Conservation (phyloP, 495 filamentous ascomycete species). For the Clavariopsis aquatica region DNA sequence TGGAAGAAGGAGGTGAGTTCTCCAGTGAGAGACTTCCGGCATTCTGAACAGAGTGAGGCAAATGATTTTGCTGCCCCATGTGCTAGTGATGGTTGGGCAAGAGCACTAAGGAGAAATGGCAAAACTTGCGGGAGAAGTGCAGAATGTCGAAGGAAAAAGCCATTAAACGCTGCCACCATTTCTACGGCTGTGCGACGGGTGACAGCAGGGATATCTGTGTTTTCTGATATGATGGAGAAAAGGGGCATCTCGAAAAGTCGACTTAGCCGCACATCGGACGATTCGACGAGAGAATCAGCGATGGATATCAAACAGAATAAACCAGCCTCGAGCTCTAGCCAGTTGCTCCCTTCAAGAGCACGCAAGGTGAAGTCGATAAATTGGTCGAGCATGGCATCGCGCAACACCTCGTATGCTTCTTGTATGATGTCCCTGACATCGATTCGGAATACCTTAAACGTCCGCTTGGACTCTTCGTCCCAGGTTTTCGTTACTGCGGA, state of each 20-base stretch:
- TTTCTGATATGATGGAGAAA: slow-evolving; percentile 57
- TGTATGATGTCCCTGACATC: slow-evolving; percentile 82
- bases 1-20: slow-evolving; percentile 76
- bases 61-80: slow-evolving; percentile 79
- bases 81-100: slow-evolving; percentile 66
- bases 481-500: slow-evolving; percentile 48
- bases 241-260: slow-evolving; percentile 68
- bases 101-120: slow-evolving; percentile 76
- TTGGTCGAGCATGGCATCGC: slow-evolving; percentile 64
- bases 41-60: slow-evolving; percentile 74
- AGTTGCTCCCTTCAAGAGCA: slow-evolving; percentile 61
- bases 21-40: slow-evolving; percentile 65
- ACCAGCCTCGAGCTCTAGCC: slow-evolving; percentile 78
- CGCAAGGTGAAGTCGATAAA: slow-evolving; percentile 66
- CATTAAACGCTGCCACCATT: slow-evolving; percentile 74
- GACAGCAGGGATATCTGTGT: slow-evolving; percentile 54
- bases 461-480: slow-evolving; percentile 69
- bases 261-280: slow-evolving; percentile 66
- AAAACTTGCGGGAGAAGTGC: slow-evolving; percentile 72
- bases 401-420: slow-evolving; percentile 70
- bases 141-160: slow-evolving; percentile 76
- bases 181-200: slow-evolving; percentile 76
- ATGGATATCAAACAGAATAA: slow-evolving; percentile 77
- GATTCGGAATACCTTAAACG: slow-evolving; percentile 74
- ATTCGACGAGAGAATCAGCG: slow-evolving; percentile 54